Base-by-base conservation (phyloP, 2,329 filamentous ascomycete species). In the Aspergillus quadricinctus region DNA sequence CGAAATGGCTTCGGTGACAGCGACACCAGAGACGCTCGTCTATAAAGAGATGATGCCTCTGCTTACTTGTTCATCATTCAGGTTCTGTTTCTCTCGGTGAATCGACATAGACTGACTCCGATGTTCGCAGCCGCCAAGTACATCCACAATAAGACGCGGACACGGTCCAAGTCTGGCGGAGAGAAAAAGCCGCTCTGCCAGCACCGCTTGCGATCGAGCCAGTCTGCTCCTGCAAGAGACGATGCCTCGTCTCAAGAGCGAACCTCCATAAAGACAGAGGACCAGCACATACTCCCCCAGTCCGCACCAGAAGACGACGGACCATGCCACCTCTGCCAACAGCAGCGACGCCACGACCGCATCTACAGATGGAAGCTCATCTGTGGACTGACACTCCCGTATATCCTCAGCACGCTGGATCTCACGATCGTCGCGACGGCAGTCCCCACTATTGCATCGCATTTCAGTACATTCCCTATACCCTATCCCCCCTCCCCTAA, bases 391-490 rank as follows among this genome's bases (percentile, higher is more conserved):
- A 69, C 84, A 5, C 72, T 84, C 2, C 86, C 86, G 0, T 88
- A 83, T 64, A 79, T 83, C 8, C 76, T 88, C 0, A 81, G 86
- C 56, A 80, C 83, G 2, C 76, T 89, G 1, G 86, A 89, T 66
- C 75, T 83, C 1, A 89, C 86, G 0, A 86, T 89, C 43, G 77
- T 86, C 10, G 83, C 84, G 2, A 81, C 81, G 10, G 83, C 83
- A 0, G 70, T 85, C 19, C 81, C 83, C 0, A 83, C 80, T 60
- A 88, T 89, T 49, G 86, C 86, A 3, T 77, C 80, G 0, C 83
- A 88, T 65, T 89, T 89, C 68, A 70, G 83, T 85, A 69, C 55
- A 77, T 27, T 27, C 25, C 25, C 25, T 27, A 49, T 23, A 40
- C 17, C 19, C 23, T 8, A 23, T 23, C 3, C 23, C 23, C 25